Evolutionary conservation across 495 filamentous ascomycete species (phyloP), one percentile per base, ranked within the genome.

Genomic region (Daldinia grandis): DNA sequence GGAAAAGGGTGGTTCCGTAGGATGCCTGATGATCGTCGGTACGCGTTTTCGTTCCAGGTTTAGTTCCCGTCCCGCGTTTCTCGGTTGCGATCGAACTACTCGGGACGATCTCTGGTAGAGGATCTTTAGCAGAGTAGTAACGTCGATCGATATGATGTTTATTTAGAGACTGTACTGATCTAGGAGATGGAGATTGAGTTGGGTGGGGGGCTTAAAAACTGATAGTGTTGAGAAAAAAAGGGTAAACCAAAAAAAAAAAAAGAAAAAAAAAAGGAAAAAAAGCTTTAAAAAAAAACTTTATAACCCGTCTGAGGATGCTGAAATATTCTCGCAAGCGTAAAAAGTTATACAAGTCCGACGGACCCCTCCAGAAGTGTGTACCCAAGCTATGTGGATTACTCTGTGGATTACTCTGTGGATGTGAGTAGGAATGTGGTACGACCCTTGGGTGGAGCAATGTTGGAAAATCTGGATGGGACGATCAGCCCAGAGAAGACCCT

Each of bases 381-480:
- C 68, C 68, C 51, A 71, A 71, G 44, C 66, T 35, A 58, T 28
- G 49, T 51, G 35, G 24, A 54, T 33, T 71, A 63, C 58, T 47
- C 19, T 19, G 1, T 27, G 2, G 4, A 4, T 27, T 35, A 35
- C 33, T 4, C 12, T 35, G 33, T 35, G 33, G 33, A 3, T 35
- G 33, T 14, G 33, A 33, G 9, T 33, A 27, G 25, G 62, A 38
- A 21, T 60, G 64, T 72, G 69, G 69, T 60, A 69, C 70, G 65
- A 73, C 70, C 62, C 62, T 71, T 56, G 51, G 21, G 70, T 68
- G 64, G 70, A 68, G 65, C 33, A 47, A 53, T 42, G 25, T 50
- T 38, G 31, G 57, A 73, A 73, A 73, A 68, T 73, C 65, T 73
- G 65, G 57, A 73, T 73, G 70, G 65, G 64, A 65, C 70, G 70